Conservation (phyloP, 495 filamentous ascomycete genomes). For the Annulohypoxylon nitens region DNA sequence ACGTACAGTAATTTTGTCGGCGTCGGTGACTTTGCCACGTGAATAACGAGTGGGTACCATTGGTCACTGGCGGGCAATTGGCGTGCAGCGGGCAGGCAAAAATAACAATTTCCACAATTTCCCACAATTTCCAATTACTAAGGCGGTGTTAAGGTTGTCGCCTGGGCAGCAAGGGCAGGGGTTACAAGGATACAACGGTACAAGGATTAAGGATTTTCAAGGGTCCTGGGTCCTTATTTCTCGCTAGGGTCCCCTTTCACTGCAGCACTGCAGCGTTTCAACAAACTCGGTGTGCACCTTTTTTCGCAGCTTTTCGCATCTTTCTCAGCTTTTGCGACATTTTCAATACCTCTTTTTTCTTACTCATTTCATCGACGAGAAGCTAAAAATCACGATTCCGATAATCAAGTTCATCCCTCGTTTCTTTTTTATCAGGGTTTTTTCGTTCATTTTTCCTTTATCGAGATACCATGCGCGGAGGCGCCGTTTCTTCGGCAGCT, state of each 20-base stretch:
- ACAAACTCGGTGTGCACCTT: slow-evolving; percentile 30
- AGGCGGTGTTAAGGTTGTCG: slow-evolving; percentile 6
- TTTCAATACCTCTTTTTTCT: slow-evolving; percentile 22
- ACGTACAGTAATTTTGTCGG: slow-evolving; percentile 9
- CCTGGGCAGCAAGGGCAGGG: background rate
- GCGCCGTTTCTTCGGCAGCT: slow-evolving; percentile 45
- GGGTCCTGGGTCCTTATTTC: background rate
- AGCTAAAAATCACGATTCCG: background rate
- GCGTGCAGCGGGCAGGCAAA: background rate
- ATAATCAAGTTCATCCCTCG: slow-evolving; percentile 4
- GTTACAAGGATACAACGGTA: background rate
- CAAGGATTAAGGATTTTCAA: background rate
- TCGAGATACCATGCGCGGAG: slow-evolving; percentile 46
- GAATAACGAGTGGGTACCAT: slow-evolving; percentile 6
- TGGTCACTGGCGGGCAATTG: background rate
- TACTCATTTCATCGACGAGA: slow-evolving; percentile 9
- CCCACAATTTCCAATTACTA: slow-evolving; percentile 2
- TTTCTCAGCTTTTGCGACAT: slow-evolving; percentile 25
- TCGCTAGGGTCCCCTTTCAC: background rate
- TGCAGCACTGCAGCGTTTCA: slow-evolving; percentile 20
- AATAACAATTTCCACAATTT: background rate
- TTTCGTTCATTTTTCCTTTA: slow-evolving; percentile 11
- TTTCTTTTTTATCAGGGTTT: slow-evolving; percentile 1
- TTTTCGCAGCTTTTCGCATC: background rate
- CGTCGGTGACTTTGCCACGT: slow-evolving; percentile 13